Base-by-base conservation (phyloP, 345 rosid species). In the Moricandia moricandioides region DNA sequence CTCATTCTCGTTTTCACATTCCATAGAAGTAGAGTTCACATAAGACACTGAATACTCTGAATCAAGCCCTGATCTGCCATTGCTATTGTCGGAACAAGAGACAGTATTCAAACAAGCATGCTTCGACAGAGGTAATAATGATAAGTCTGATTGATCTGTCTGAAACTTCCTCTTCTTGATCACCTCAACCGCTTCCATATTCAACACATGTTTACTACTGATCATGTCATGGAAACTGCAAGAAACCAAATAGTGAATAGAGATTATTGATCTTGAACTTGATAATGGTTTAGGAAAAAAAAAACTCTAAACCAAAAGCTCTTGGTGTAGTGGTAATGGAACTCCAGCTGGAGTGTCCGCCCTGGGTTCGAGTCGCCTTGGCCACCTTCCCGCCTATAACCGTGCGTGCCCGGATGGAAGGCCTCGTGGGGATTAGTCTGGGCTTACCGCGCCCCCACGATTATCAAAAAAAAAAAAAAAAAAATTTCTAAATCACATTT, bases 151-250 rank as follows among this genome's bases (percentile, higher is more conserved):
- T 18, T 78, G 59, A 73, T 73, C 78, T 68, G 78, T 73, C 54
- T 68, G 74, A 68, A 78, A 67, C 5, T 78, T 78, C 55, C 82
- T 78, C 74, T 78, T 78, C 67, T 73, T 78, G 78, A 34, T 73
- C 13, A 62, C 8, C 5, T 78, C 70, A 11, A 45, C 31, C 12
- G 14, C 47, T 52, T 78, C 81, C 73, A 78, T 78, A 17, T 61
- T 72, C 51, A 71, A 37, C 29, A 24, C 33, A 62, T 61, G 39
- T 59, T 55, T 51, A 72, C 54, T 43, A 27, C 4, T 39, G 45
- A 21, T 21, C 24, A 21, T 21, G 24, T 21, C 24, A 21, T 21
- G 24, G 24, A 21, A 21, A 21, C 24, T 21, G 24, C 24, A 21
- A 21, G 24, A 21, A 21, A 21, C 24, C 24, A 21, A 21, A 21